phyloP scores from a whole-genome alignment of 2,329 filamentous ascomycete genomes.

The Aspergillus novofumigatus region DNA sequence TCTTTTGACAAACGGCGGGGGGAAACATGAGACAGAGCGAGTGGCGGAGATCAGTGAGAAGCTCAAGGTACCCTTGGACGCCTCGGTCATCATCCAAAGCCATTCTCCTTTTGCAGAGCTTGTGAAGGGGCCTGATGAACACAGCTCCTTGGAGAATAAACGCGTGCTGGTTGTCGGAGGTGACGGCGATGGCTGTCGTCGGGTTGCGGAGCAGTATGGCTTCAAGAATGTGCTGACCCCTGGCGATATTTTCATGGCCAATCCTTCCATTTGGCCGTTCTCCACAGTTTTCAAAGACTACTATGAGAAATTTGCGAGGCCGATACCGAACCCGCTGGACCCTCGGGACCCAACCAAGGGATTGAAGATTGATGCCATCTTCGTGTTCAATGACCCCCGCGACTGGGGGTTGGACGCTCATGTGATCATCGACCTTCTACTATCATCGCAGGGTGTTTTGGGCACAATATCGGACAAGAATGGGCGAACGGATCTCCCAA shows the following conservation, averaged over 20 bases:
- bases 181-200: conserved; percentile 61
- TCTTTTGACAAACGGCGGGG: conserved; percentile 91
- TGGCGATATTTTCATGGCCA: conserved; percentile 71
- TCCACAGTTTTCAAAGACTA: conserved; percentile 60
- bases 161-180: conserved; percentile 73
- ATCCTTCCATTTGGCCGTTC: conserved; percentile 81
- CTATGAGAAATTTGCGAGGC: conserved; percentile 50
- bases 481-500: conserved; percentile 59
- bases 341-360: conserved; percentile 43
- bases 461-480: conserved; percentile 77
- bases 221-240: conserved; percentile 81
- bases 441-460: conserved; percentile 72
- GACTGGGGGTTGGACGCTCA: conserved; percentile 93
- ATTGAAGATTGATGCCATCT: conserved; percentile 81
- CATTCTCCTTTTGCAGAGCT: conserved; percentile 84
- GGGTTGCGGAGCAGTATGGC: conserved; percentile 69
- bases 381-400: conserved; percentile 92
- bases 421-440: conserved; percentile 75
- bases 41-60: conserved; percentile 65
- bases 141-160: conserved; percentile 53
- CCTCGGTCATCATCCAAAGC: conserved; percentile 75
- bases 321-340: conserved; percentile 33
- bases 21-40: conserved; percentile 71
- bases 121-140: conserved; percentile 54
- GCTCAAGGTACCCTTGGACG: conserved; percentile 61